These are phyloP conservation scores for Boletus sp. DNA, from an alignment of 768 basidiomycete genomes.

Conservation along the genomic window DNA sequence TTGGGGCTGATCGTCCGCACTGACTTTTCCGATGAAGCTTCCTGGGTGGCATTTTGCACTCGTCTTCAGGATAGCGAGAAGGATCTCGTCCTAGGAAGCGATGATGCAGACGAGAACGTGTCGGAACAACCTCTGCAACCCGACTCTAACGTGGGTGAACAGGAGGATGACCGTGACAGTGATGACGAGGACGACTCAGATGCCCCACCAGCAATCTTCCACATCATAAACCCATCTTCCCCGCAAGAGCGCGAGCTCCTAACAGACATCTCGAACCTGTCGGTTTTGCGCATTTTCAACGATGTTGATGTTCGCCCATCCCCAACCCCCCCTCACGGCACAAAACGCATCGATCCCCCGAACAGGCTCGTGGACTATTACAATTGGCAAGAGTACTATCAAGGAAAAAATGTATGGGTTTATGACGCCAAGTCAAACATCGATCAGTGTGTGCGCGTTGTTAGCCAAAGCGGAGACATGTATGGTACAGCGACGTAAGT, in stretches of 20 bases:
- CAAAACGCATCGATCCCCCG: slow-evolving; percentile 45
- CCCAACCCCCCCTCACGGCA: slow-evolving; percentile 45
- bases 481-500: slow-evolving; percentile 81
- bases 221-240: slow-evolving; percentile 47
- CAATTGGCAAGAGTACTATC: slow-evolving; percentile 74
- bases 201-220: slow-evolving; percentile 46
- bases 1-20: slow-evolving; percentile 70
- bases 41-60: slow-evolving; percentile 57
- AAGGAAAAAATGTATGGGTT: slow-evolving; percentile 69
- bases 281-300: slow-evolving; percentile 65
- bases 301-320: slow-evolving; percentile 64
- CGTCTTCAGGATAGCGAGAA: slow-evolving; percentile 55
- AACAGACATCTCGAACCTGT: slow-evolving; percentile 58
- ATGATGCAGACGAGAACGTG: slow-evolving; percentile 25
- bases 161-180: slow-evolving; percentile 14
- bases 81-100: slow-evolving; percentile 42
- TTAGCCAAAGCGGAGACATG: slow-evolving; percentile 57
- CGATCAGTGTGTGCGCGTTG: slow-evolving; percentile 67
- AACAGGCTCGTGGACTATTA: slow-evolving; percentile 60
- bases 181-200: slow-evolving; percentile 33
- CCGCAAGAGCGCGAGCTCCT: slow-evolving; percentile 43
- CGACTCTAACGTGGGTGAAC: slow-evolving; percentile 21
- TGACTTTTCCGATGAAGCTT: slow-evolving; percentile 64
- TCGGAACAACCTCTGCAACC: slow-evolving; percentile 15
- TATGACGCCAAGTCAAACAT: slow-evolving; percentile 66